Evolutionary conservation across 495 filamentous ascomycete genomes (phyloP).

Genomic region (Lepraria neglecta): DNA sequence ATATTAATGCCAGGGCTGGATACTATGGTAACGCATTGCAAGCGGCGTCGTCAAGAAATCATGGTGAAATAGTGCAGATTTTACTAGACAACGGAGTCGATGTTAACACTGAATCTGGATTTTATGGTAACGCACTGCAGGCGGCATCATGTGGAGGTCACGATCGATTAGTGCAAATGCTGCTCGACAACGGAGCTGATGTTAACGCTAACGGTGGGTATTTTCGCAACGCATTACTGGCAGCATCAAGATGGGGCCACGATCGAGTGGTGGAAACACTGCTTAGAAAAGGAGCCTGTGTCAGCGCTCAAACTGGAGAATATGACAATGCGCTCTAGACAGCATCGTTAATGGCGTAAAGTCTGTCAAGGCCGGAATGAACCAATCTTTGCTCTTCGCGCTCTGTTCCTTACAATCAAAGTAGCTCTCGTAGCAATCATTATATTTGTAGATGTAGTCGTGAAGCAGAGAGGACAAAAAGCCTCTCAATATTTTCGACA

Average conservation of each 20-base stretch:
- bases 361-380: no score
- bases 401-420: no score
- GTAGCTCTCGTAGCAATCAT: no score
- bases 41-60: neutral
- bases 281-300: neutral
- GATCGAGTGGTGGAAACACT: neutral
- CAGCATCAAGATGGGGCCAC: neutral
- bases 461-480: no score
- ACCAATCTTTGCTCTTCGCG: no score
- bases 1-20: neutral
- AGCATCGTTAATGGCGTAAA: no score
- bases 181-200: neutral
- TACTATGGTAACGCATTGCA: neutral
- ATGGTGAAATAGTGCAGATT: neutral
- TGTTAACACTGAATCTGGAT: neutral
- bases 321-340: no score
- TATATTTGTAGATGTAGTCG: no score
- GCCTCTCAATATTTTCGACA: no score
- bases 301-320: neutral
- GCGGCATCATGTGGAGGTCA: accelerated
- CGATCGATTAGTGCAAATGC: neutral
- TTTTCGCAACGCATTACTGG: neutral
- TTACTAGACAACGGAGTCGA: neutral
- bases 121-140: neutral
- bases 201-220: neutral